These are phyloP conservation scores for Pythium apleroticum DNA, from an alignment of 352 stramenopile genomes.

Conservation along the genomic window DNA sequence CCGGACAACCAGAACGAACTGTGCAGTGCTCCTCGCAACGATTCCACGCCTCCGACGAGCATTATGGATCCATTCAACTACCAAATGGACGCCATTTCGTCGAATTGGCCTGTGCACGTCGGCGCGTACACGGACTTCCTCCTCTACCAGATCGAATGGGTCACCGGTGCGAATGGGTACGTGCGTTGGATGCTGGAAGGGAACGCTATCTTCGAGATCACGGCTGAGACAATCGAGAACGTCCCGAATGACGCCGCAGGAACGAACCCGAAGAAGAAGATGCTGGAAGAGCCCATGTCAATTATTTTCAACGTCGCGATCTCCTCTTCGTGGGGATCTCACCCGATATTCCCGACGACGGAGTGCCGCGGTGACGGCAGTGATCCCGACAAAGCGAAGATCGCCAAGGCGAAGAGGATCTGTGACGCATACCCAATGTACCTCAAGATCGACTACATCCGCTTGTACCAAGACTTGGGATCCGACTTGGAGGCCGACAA, in stretches of 20 bases:
- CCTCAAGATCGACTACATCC: slow-evolving; percentile 71
- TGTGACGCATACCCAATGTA: slow-evolving; percentile 22
- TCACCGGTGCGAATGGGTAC: slow-evolving; percentile 44
- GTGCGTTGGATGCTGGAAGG: slow-evolving; percentile 74
- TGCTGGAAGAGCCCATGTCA: slow-evolving; percentile 91
- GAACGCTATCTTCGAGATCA: slow-evolving; percentile 86
- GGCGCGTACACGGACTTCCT: slow-evolving; percentile 78
- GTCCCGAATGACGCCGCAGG: slow-evolving; percentile 40
- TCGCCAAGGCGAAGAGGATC: slow-evolving; percentile 32
- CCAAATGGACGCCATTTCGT: slow-evolving; percentile 91
- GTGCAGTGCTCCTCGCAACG: slow-evolving; percentile 13
- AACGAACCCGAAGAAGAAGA: slow-evolving; percentile 78
- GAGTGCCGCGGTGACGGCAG: slow-evolving; percentile 35
- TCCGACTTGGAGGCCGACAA: slow-evolving; percentile 9
- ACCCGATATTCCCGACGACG: slow-evolving; percentile 38
- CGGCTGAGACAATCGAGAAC: slow-evolving; percentile 49
- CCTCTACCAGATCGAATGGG: slow-evolving; percentile 58
- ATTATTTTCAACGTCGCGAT: slow-evolving; percentile 92
- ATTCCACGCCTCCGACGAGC: background rate
- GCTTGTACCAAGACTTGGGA: slow-evolving; percentile 53
- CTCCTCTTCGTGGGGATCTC: slow-evolving; percentile 71
- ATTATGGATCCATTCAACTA: slow-evolving; percentile 35
- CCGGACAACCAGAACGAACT: slow-evolving; percentile 36
- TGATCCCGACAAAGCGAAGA: background rate
- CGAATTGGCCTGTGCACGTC: slow-evolving; percentile 79